Evolutionary conservation across 164 flowering plant genomes (phyloP).

Genomic region (Cinnamomum chago): DNA sequence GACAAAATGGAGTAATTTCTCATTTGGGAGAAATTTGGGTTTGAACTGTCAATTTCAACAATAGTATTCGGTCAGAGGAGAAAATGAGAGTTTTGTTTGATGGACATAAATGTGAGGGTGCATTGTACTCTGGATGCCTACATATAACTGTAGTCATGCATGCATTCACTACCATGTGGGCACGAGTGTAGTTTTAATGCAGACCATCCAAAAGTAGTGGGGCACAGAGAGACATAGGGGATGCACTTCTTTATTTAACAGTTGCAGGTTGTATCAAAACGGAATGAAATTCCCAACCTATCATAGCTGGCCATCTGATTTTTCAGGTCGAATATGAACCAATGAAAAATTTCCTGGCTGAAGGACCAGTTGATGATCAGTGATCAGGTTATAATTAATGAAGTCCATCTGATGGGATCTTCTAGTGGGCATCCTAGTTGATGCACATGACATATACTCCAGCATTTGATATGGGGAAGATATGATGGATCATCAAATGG

Average conservation of each 20-base stretch:
- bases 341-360: not conserved
- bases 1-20: constrained; percentile 15
- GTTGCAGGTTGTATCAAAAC: not conserved
- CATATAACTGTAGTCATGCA: not conserved
- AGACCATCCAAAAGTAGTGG: not conserved
- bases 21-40: constrained; percentile 1
- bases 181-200: not conserved
- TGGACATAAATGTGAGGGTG: not conserved
- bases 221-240: too few relatives aligned
- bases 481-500: too few relatives aligned
- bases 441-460: too few relatives aligned
- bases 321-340: not conserved
- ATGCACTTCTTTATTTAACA: not conserved
- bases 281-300: not conserved
- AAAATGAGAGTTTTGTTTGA: not conserved
- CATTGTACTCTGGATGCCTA: not conserved
- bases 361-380: not conserved
- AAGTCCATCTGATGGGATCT: not conserved
- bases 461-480: too few relatives aligned
- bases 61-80: constrained; percentile 18
- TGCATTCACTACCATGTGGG: not conserved
- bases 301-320: not conserved
- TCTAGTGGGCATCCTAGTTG: not conserved
- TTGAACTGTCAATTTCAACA: constrained; percentile 34
- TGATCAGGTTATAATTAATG: not conserved